These are phyloP conservation scores for Acacia concinna DNA, from an alignment of 331 rosid species.

Conservation along the genomic window DNA sequence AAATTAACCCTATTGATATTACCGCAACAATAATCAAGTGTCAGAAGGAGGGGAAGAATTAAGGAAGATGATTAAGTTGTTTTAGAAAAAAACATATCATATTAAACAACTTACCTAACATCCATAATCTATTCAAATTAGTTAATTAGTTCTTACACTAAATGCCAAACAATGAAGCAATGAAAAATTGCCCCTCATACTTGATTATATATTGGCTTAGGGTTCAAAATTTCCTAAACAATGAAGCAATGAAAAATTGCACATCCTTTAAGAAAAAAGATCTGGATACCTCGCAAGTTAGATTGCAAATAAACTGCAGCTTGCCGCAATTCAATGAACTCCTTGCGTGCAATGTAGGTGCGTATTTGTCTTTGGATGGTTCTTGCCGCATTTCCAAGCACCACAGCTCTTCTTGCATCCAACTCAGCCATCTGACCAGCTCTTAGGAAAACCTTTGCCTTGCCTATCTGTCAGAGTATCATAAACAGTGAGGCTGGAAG, in stretches of 20 bases:
- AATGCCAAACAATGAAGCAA: no score
- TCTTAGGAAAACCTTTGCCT: conserved; percentile 64
- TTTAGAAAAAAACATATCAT: no score
- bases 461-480: conserved; percentile 67
- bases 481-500: conserved; percentile 29
- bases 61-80: no score
- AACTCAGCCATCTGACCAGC: conserved; percentile 87
- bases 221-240: neutral
- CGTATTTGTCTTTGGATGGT: conserved; percentile 72
- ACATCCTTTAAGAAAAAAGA: conserved; percentile 6
- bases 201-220: no score
- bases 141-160: no score
- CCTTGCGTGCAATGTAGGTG: conserved; percentile 67
- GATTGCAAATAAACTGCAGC: conserved; percentile 71
- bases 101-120: no score
- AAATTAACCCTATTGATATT: no score
- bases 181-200: no score
- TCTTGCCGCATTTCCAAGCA: conserved; percentile 77
- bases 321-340: conserved; percentile 56
- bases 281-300: conserved; percentile 56
- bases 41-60: no score
- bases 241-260: neutral
- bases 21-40: no score
- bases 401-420: conserved; percentile 80
- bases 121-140: no score